Evolutionary conservation across 176 grass and related monocot genomes (phyloP).

Genomic region (Hsuehochloa calcarea): DNA sequence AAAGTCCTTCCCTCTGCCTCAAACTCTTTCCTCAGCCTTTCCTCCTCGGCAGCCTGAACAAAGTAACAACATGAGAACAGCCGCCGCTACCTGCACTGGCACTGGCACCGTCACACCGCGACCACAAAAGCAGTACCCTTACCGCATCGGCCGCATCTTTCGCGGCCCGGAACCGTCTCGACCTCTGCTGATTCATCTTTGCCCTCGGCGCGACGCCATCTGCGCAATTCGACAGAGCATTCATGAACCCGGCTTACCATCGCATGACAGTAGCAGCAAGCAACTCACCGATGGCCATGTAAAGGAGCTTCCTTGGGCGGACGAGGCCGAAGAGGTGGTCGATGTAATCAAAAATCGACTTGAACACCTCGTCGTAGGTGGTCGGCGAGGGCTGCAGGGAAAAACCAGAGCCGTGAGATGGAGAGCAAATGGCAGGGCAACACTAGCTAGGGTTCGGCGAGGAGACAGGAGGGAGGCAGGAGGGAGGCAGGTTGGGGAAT

Average conservation of each 20-base stretch:
- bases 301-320: constrained; percentile 90
- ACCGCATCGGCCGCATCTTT: constrained; percentile 86
- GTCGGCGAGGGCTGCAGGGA: constrained; percentile 72
- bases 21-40: constrained; percentile 75
- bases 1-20: constrained; percentile 67
- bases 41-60: constrained; percentile 75
- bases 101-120: neutral
- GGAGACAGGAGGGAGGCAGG: too few relatives aligned
- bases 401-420: constrained; percentile 14
- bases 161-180: constrained; percentile 80
- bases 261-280: neutral
- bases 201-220: constrained; percentile 93
- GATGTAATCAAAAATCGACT: constrained; percentile 87
- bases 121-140: neutral
- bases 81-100: neutral
- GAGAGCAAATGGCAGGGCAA: neutral
- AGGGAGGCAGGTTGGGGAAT: neutral
- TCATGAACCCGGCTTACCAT: neutral
- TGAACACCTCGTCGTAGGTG: constrained; percentile 94
- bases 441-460: neutral
- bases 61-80: constrained; percentile 34
- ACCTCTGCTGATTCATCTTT: constrained; percentile 97
- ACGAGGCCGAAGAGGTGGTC: constrained; percentile 88
- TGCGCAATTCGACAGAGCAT: neutral
- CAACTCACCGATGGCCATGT: constrained; percentile 87